Evolutionary conservation across 129 eudicot genomes (phyloP).

Genomic region (Escallonia rubra): DNA sequence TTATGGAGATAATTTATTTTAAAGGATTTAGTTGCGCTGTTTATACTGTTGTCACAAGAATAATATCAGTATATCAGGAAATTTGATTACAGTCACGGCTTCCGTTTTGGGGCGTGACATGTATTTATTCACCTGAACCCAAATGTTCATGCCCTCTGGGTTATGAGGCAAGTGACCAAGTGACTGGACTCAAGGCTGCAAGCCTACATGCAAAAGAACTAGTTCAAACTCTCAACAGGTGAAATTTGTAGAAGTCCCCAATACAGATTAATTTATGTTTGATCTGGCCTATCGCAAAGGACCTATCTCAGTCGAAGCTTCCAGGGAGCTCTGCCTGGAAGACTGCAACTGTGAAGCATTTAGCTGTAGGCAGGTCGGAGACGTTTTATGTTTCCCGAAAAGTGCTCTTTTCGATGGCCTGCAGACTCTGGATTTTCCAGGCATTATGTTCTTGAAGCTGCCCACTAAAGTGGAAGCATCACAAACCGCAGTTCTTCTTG

Average conservation of each 20-base stretch:
- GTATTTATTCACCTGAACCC: no score
- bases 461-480: conserved; percentile 17
- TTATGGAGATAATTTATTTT: no score
- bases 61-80: no score
- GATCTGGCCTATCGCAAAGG: conserved; percentile 22
- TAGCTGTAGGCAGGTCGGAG: conserved; percentile 26
- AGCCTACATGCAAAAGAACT: conserved; percentile 19
- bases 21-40: no score
- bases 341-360: conserved; percentile 39
- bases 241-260: conserved; percentile 24
- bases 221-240: conserved; percentile 6
- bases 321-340: conserved; percentile 22
- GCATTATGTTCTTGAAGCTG: conserved; percentile 24
- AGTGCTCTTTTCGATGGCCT: conserved; percentile 38
- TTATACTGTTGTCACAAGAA: no score
- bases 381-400: conserved; percentile 30
- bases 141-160: no score
- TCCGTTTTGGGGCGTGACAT: no score
- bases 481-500: conserved; percentile 7
- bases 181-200: conserved; percentile 38
- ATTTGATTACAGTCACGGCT: no score
- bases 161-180: conserved; percentile 14
- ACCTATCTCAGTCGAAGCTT: conserved; percentile 22
- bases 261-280: conserved; percentile 38
- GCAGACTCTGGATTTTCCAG: conserved; percentile 16